A percentile compares a stretch with the other conserved stretches of the same genome.
These are phyloP conservation scores for Microsporum ferrugineum DNA, from an alignment of 2,329 filamentous ascomycete genomes.

Conservation along the genomic window DNA sequence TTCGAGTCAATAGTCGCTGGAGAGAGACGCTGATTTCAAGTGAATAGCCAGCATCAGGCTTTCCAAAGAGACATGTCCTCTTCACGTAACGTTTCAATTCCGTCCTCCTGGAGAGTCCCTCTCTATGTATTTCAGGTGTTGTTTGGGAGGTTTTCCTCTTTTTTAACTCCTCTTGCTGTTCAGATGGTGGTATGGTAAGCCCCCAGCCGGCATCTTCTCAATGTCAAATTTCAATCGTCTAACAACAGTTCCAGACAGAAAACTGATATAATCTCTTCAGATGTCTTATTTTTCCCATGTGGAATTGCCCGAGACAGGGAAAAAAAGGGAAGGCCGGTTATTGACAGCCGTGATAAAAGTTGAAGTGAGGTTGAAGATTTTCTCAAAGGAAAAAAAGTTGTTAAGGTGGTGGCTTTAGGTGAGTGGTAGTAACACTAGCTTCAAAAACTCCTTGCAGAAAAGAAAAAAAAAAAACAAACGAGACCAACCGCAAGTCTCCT, in stretches of 20 bases:
- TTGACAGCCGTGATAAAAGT: not conserved
- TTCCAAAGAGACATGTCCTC: not conserved
- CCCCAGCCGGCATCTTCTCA: not conserved
- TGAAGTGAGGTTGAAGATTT: not conserved
- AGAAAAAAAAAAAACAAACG: not conserved
- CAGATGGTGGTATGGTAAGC: not conserved
- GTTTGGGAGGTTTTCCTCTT: not conserved
- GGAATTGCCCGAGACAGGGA: not conserved
- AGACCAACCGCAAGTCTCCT: not conserved
- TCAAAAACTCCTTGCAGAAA: not conserved
- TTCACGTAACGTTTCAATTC: not conserved
- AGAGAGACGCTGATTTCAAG: not conserved
- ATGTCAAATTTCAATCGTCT: not conserved
- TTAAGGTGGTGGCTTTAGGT: not conserved
- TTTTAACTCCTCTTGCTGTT: not conserved
- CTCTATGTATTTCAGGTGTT: not conserved
- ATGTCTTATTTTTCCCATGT: not conserved
- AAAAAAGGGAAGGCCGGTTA: not conserved
- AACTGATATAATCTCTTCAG: slow-evolving; percentile 2
- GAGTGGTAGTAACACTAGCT: slow-evolving; percentile 4
- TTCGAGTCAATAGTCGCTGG: not conserved
- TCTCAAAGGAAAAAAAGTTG: not conserved
- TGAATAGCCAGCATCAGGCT: slow-evolving; percentile 1
- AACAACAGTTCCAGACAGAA: not conserved
- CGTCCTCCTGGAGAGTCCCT: not conserved